phyloP scores from a whole-genome alignment of 306 rosid species.

The Cicer arietinum region DNA sequence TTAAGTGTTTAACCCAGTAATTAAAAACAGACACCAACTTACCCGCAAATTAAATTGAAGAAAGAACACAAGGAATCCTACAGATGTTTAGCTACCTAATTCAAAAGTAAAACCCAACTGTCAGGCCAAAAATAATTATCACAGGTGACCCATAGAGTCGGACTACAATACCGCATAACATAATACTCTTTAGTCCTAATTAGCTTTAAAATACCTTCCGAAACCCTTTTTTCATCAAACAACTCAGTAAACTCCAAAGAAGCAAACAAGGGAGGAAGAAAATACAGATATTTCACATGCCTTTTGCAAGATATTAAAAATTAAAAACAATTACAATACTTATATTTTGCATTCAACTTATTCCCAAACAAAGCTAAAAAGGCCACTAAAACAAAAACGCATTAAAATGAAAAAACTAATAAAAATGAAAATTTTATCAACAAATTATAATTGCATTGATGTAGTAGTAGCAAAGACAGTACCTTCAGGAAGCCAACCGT shows the following conservation, averaged over 20 bases:
- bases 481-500: too few relatives aligned
- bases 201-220: slow-evolving; percentile 3
- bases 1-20: slow-evolving; percentile 42
- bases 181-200: slow-evolving; percentile 22
- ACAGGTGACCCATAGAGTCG: slow-evolving; percentile 22
- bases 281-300: background rate
- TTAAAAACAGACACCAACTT: slow-evolving; percentile 45
- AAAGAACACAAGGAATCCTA: slow-evolving; percentile 52
- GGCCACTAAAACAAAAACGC: too few relatives aligned
- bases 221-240: slow-evolving; percentile 24
- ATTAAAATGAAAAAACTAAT: too few relatives aligned
- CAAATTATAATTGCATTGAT: too few relatives aligned
- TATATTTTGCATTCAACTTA: background rate
- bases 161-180: slow-evolving; percentile 19
- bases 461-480: too few relatives aligned
- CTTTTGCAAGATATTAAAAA: background rate
- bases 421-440: too few relatives aligned
- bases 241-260: slow-evolving; percentile 15
- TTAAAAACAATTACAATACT: background rate
- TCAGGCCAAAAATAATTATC: slow-evolving; percentile 46
- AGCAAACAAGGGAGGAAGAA: background rate
- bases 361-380: too few relatives aligned
- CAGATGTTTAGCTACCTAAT: slow-evolving; percentile 57
- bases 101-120: slow-evolving; percentile 52
- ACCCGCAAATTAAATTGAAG: slow-evolving; percentile 54